These are phyloP conservation scores for Nemophila menziesii DNA, from an alignment of 257 asterid genomes.

Conservation along the genomic window DNA sequence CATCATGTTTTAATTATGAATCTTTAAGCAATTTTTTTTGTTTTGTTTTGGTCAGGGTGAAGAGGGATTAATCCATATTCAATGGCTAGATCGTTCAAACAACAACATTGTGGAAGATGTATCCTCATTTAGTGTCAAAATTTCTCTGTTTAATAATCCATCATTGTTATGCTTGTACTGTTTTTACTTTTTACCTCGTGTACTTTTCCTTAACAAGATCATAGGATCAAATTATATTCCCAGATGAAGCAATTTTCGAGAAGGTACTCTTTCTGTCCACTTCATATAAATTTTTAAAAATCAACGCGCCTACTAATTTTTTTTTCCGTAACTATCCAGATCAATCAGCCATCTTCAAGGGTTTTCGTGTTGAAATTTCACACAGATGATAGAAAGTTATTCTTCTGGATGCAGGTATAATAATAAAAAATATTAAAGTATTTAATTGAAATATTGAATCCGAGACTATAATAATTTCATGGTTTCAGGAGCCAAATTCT, in stretches of 20 bases:
- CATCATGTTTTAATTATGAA: not conserved
- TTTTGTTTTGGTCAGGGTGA: slow-evolving; percentile 49
- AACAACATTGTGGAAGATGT: slow-evolving; percentile 64
- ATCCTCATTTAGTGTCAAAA: slow-evolving; percentile 28
- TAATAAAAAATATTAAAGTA: slow-evolving; percentile 1
- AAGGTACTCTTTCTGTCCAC: slow-evolving; percentile 32
- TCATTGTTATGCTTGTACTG: not conserved
- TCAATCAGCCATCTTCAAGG: slow-evolving; percentile 84
- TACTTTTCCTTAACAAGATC: slow-evolving; percentile 36
- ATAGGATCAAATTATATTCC: slow-evolving; percentile 90
- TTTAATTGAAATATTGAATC: no score
- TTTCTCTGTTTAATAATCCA: not conserved
- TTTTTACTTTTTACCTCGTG: slow-evolving; percentile 9
- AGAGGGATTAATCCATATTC: slow-evolving; percentile 83
- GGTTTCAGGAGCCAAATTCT: slow-evolving; percentile 65
- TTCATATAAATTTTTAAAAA: not conserved
- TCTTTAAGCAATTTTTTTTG: slow-evolving; percentile 6
- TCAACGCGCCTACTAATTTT: slow-evolving; percentile 2
- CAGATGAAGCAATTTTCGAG: slow-evolving; percentile 82
- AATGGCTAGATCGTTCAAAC: slow-evolving; percentile 72
- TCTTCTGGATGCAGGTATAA: slow-evolving; percentile 94
- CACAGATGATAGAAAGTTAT: slow-evolving; percentile 78
- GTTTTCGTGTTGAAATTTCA: slow-evolving; percentile 78
- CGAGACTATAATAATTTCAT: slow-evolving; percentile 10
- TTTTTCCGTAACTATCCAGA: slow-evolving; percentile 32